Evolutionary conservation across 2,329 filamentous ascomycete species (phyloP), one percentile per base, ranked within the genome.

Genomic region (Cadophora malorum): DNA sequence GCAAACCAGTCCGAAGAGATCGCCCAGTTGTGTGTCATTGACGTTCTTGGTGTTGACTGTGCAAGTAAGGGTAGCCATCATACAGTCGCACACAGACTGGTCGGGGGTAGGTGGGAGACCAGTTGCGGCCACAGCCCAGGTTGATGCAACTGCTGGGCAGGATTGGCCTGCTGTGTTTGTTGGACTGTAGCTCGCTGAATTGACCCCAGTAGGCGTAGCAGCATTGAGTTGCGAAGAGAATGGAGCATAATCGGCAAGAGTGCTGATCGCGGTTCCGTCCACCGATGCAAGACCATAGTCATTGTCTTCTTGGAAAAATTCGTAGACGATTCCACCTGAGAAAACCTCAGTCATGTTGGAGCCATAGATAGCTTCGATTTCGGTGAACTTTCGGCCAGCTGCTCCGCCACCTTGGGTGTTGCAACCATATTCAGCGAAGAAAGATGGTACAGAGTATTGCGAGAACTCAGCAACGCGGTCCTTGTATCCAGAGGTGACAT

Each of bases 341-440:
- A 96, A 95, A 77, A 97, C 92, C 7, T 81, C 80, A 25, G 88
- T 91, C 96, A 99, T 98, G 68, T 93, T 77, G 68, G 84, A 79
- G 60, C 90, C 88, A 82, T 92, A 99, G 7, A 99, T 88, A 66
- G 91, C 90, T 52, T 81, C 84, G 60, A 96, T 94, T 80, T 99
- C 96, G 70, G 91, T 87, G 83, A 96, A 99, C 69, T 86, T 86
- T 81, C 96, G 92, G 14, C 64, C 65, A 45, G 71, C 73, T 49
- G 73, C 70, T 69, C 86, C 86, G 67, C 79, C 77, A 38, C 59
- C 67, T 53, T 79, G 77, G 81, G 85, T 84, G 82, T 96, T 97
- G 89, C 95, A 99, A 74, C 95, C 95, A 78, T 99, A 99, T 82
- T 99, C 95, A 71, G 96, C 95, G 79, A 98, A 97, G 90, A 99